phyloP scores from a whole-genome alignment of 352 stramenopile species.

The Pythium monospermum region DNA sequence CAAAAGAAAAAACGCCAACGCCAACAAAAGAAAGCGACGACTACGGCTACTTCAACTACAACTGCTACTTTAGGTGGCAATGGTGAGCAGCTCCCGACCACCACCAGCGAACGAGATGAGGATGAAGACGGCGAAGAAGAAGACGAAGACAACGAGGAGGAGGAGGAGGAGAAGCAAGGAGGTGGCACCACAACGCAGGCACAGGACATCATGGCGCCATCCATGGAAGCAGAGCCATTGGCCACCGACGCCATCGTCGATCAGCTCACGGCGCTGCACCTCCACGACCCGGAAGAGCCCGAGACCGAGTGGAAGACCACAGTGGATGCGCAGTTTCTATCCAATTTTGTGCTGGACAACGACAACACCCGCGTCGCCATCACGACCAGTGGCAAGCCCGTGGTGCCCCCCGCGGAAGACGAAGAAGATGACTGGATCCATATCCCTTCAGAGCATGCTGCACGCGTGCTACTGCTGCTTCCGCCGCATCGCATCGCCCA shows the following conservation, averaged over 20 bases:
- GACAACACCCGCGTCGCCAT: background rate
- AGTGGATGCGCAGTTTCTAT: slow-evolving; percentile 16
- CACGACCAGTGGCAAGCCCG: background rate
- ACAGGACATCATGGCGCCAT: too few species aligned
- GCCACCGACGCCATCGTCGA: background rate
- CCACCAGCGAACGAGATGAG: slow-evolving; percentile 12
- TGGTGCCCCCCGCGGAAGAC: slow-evolving; percentile 24
- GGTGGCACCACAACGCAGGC: too few species aligned
- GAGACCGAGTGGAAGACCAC: slow-evolving; percentile 19
- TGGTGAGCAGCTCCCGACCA: too few species aligned
- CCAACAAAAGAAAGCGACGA: slow-evolving; percentile 89
- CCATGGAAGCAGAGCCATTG: too few species aligned
- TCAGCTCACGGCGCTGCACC: slow-evolving; percentile 4
- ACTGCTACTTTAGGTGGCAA: too few species aligned
- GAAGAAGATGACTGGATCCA: slow-evolving; percentile 64
- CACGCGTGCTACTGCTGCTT: slow-evolving; percentile 65
- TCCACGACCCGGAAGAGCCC: slow-evolving; percentile 15
- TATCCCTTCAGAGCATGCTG: slow-evolving; percentile 62
- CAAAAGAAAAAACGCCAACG: slow-evolving; percentile 90
- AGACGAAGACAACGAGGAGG: background rate
- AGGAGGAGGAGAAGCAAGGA: slow-evolving; percentile 8
- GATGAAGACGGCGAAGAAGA: slow-evolving; percentile 11
- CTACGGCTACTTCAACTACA: too few species aligned
- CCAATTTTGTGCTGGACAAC: slow-evolving; percentile 18
- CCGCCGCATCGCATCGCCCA: slow-evolving; percentile 47